Evolutionary conservation across 768 basidiomycete species (phyloP).

Genomic region (Trametes villosa): DNA sequence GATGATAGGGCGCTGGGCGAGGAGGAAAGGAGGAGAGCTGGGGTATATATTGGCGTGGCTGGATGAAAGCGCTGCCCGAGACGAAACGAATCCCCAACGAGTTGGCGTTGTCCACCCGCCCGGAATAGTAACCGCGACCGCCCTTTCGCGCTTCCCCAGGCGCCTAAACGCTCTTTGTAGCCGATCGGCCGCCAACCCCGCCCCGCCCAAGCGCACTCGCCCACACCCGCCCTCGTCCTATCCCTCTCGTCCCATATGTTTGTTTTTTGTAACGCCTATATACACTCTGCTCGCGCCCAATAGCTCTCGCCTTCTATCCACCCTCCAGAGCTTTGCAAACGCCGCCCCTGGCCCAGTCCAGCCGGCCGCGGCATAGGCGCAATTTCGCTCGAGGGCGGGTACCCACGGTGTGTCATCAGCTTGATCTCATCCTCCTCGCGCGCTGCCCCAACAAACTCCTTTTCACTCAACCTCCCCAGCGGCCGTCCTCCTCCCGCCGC

Average conservation of each 20-base stretch:
- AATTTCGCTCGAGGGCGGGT: too few relatives aligned
- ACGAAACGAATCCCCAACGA: constrained; percentile 19
- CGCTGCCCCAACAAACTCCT: constrained; percentile 12
- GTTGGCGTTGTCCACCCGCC: neutral
- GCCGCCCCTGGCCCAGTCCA: neutral
- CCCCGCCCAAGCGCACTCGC: neutral
- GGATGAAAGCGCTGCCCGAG: constrained; percentile 3
- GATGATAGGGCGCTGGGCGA: constrained; percentile 1
- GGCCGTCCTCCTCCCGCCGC: neutral
- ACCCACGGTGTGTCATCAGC: constrained; percentile 13
- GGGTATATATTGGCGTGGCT: constrained; percentile 16
- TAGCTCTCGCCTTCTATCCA: neutral
- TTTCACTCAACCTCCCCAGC: neutral
- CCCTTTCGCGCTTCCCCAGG: neutral
- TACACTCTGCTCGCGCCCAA: neutral
- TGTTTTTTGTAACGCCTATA: constrained; percentile 9
- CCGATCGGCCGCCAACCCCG: neutral
- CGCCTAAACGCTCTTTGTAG: too few relatives aligned
- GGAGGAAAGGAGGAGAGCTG: neutral
- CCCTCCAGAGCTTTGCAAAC: neutral
- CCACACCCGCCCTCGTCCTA: neutral
- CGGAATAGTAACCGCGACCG: neutral
- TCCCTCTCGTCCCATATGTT: constrained; percentile 3
- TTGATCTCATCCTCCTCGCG: constrained; percentile 10
- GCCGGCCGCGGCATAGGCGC: neutral